Percentiles rank a stretch among this genome's conserved stretches.
Conservation (phyloP, 257 asterid genomes). For the Nicotiana tabacum region DNA sequence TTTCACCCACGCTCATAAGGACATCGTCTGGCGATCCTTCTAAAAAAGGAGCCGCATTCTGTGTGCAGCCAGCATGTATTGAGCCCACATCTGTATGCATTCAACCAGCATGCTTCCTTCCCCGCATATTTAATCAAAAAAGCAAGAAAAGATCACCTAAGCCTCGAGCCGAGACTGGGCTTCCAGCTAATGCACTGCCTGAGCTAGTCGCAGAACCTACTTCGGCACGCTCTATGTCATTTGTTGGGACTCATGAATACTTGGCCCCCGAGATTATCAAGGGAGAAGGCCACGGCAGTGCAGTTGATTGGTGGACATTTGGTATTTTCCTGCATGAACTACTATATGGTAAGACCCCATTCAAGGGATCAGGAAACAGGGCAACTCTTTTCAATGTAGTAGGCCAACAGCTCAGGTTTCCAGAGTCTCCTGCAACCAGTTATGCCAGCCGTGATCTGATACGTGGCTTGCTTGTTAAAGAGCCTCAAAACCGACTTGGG, state of each 20-base stretch:
- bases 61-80: slow-evolving; percentile 71
- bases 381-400: slow-evolving; percentile 74
- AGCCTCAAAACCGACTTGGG: slow-evolving; percentile 70
- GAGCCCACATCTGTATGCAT: slow-evolving; percentile 70
- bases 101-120: slow-evolving; percentile 72
- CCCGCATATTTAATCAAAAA: slow-evolving; percentile 59
- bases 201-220: slow-evolving; percentile 82
- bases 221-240: slow-evolving; percentile 78
- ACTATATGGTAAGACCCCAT: slow-evolving; percentile 69
- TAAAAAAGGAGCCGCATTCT: slow-evolving; percentile 53
- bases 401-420: slow-evolving; percentile 65
- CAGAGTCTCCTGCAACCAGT: slow-evolving; percentile 67
- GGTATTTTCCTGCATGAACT: slow-evolving; percentile 76
- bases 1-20: slow-evolving; percentile 63
- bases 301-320: slow-evolving; percentile 91
- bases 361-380: slow-evolving; percentile 68
- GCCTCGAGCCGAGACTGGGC: slow-evolving; percentile 38
- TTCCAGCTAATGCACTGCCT: slow-evolving; percentile 37
- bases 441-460: slow-evolving; percentile 63
- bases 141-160: slow-evolving; percentile 46
- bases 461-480: slow-evolving; percentile 68
- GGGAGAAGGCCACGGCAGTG: slow-evolving; percentile 89
- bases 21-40: slow-evolving; percentile 45
- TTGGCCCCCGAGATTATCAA: slow-evolving; percentile 78
- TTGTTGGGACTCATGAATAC: slow-evolving; percentile 79